These are phyloP conservation scores for Sicyos baderoa DNA, from an alignment of 306 rosid species.

Conservation along the genomic window DNA sequence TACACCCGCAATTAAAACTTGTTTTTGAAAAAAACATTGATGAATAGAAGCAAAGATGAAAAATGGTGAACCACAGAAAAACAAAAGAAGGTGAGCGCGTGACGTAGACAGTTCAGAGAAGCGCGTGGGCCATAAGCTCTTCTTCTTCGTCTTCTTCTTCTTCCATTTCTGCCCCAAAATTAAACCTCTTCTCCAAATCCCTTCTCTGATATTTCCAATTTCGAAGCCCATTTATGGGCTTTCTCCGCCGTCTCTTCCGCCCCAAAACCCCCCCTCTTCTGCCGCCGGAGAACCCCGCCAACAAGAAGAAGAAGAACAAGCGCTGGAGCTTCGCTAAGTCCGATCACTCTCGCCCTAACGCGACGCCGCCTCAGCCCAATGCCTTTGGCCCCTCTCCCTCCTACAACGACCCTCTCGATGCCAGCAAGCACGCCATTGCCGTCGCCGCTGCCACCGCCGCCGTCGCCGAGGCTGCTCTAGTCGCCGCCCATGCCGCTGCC, in stretches of 20 bases:
- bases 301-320: constrained; percentile 23
- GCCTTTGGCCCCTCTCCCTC: constrained; percentile 20
- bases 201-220: constrained; percentile 1
- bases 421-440: constrained; percentile 78
- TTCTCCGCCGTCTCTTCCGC: constrained; percentile 82
- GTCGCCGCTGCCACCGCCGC: constrained; percentile 92
- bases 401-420: constrained; percentile 32
- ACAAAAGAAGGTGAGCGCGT: not conserved
- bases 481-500: constrained; percentile 91
- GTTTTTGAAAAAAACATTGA: no score
- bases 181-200: constrained; percentile 4
- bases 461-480: constrained; percentile 84
- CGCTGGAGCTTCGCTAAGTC: constrained; percentile 35
- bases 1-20: no score
- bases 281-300: constrained; percentile 10
- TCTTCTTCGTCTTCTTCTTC: constrained; percentile 5
- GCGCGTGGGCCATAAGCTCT: constrained; percentile 12
- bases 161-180: not conserved
- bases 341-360: constrained; percentile 13
- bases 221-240: constrained; percentile 43
- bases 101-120: not conserved
- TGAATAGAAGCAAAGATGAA: no score
- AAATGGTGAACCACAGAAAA: not conserved
- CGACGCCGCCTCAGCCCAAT: no score
- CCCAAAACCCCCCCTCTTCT: constrained; percentile 27